Base-by-base conservation (phyloP, 202 grass and related monocot species). In the Cymbopogon flexuosus region DNA sequence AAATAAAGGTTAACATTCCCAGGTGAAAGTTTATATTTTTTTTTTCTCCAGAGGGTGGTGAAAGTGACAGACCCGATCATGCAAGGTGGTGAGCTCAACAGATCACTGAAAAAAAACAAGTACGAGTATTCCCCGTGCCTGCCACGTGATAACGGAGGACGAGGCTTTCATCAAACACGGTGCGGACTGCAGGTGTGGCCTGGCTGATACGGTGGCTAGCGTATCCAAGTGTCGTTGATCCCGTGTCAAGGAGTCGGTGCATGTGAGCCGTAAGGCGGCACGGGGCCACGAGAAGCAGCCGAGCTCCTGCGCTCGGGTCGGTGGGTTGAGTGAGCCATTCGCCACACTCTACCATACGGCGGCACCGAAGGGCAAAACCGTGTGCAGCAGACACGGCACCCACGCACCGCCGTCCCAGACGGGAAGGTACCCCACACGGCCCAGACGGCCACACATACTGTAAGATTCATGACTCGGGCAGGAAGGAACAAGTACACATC, bases 351-450 rank as follows among this genome's bases (percentile, higher is more conserved):
- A 15, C 0, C 1, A 0, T 0, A 24, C 14, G 6, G 60, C 18
- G 0, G 30, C 31, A 24, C 2, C 6, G 7, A 5, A 34, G 3
- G 62, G n/a, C 14, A 57, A 79, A 79, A 57, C 77, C 61, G 64
- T 63, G 71, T 22, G 67, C 72, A n/a, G 43, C n/a, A 39, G 24
- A 78, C 85, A 77, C 85, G 85, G 85, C 73, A 71, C 19, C 67
- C 2, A 73, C 60, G 35, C 62, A 8, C 8, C 54, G n/a, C 52
- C 52, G n/a, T 22, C n/a, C 6, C 51, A 56, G 2, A 21, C 47
- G 6, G 6, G 6, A 8, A 9, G 49, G 4, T 39, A 10, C 2
- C 19, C 21, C 56, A 59, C 56, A 59, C 56, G 3, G 7, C 6
- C 46, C 14, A 11, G 5, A 4, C 5, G 3, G n/a, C n/a, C n/a